These are phyloP conservation scores for Podospora fimiseda DNA, from an alignment of 495 filamentous ascomycete genomes.

Conservation along the genomic window DNA sequence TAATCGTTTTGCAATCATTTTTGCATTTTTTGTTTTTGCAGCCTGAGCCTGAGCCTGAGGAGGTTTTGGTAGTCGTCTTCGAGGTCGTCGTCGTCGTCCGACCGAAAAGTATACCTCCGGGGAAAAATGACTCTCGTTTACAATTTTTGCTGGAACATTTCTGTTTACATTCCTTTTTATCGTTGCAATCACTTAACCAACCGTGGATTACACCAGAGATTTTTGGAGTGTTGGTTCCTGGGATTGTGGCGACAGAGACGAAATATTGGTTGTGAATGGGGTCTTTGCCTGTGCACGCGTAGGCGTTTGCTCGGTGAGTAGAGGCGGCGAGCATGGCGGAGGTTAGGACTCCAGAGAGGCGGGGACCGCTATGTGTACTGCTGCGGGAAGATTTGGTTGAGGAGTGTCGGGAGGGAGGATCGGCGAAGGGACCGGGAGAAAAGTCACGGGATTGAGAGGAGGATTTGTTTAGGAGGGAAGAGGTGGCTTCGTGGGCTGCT, in stretches of 20 bases:
- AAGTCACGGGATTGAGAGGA: not conserved
- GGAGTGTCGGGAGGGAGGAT: not conserved
- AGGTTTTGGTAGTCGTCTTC: too few relatives aligned
- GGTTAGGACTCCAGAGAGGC: not conserved
- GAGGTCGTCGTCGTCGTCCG: too few relatives aligned
- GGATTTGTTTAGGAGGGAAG: not conserved
- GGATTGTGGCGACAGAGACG: not conserved
- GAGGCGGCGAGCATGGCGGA: constrained; percentile 8
- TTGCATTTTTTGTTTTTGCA: constrained; percentile 16
- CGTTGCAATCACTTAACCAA: constrained; percentile 24
- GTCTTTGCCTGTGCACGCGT: constrained; percentile 15
- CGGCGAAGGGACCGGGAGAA: not conserved
- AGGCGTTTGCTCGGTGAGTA: constrained; percentile 4
- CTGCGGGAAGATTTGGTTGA: too few relatives aligned
- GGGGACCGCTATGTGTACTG: not conserved
- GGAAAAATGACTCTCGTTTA: too few relatives aligned
- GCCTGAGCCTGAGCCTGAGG: constrained; percentile 1
- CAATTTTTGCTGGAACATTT: too few relatives aligned
- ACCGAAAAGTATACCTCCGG: too few relatives aligned
- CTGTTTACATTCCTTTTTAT: constrained; percentile 11
- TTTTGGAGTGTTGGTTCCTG: not conserved
- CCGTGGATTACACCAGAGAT: constrained; percentile 23
- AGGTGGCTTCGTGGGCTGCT: not conserved
- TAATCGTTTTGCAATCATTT: constrained; percentile 6
- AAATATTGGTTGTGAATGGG: constrained; percentile 14